A percentile compares a stretch with the other conserved stretches of the same genome.
Conservation (phyloP, 768 basidiomycete genomes). For the Trametes gibbosa region DNA sequence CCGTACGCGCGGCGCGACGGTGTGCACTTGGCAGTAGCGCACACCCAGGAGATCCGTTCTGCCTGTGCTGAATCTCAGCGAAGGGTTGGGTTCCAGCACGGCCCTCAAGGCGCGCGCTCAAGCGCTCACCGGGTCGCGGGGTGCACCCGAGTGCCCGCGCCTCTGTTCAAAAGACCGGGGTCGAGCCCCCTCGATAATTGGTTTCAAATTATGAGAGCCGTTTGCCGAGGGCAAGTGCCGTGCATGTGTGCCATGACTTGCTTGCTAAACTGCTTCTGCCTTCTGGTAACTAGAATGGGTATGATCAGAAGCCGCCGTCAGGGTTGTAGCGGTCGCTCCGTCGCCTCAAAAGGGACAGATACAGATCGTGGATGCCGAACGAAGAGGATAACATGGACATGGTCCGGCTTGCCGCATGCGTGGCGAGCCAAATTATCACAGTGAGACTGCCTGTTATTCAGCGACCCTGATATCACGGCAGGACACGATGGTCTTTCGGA, state of each 20-base stretch:
- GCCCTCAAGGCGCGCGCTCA: neutral
- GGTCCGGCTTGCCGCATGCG: neutral
- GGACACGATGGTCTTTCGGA: neutral
- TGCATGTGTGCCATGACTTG: neutral
- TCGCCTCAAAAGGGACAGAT: no score
- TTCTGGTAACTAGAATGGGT: no score
- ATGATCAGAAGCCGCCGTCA: no score
- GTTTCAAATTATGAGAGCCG: neutral
- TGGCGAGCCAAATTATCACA: neutral
- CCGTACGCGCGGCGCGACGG: neutral
- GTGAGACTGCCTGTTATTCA: neutral
- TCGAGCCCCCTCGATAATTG: neutral
- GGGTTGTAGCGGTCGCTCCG: no score
- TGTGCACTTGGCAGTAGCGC: neutral
- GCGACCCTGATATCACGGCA: neutral
- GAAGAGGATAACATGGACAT: neutral
- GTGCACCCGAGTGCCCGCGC: no score
- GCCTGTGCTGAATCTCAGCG: conserved; percentile 11
- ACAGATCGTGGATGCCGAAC: neutral
- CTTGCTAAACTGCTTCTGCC: neutral
- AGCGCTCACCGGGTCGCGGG: neutral
- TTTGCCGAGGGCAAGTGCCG: neutral
- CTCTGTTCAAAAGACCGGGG: neutral
- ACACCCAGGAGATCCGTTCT: conserved; percentile 1
- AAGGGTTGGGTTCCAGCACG: neutral